phyloP scores from a whole-genome alignment of 352 stramenopile genomes.

The Pythium oligandrum region DNA sequence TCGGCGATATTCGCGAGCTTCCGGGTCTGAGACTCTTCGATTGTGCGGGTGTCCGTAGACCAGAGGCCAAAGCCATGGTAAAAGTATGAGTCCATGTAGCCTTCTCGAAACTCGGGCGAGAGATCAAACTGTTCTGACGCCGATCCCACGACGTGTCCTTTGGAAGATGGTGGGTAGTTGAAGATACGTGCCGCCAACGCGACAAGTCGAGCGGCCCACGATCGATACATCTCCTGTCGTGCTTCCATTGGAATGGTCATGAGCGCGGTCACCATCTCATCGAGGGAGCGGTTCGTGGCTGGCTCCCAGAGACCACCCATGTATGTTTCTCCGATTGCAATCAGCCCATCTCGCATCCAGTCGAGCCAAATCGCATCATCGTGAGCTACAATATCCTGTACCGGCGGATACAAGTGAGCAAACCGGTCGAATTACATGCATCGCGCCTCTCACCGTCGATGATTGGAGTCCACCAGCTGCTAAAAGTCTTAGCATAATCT shows the following conservation, averaged over 20 bases:
- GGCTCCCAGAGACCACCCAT: constrained; percentile 68
- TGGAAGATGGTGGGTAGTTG: constrained; percentile 69
- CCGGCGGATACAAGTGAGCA: not conserved
- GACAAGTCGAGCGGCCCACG: constrained; percentile 73
- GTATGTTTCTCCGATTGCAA: constrained; percentile 82
- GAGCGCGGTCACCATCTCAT: constrained; percentile 66
- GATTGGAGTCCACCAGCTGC: constrained; percentile 53
- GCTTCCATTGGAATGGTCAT: constrained; percentile 81
- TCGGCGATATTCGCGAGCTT: constrained; percentile 67
- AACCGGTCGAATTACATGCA: not conserved
- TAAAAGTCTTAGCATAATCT: constrained; percentile 71
- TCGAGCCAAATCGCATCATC: constrained; percentile 82
- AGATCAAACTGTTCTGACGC: constrained; percentile 76
- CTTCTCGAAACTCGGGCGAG: constrained; percentile 53
- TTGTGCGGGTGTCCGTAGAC: constrained; percentile 31
- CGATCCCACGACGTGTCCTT: constrained; percentile 58
- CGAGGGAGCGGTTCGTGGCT: constrained; percentile 45
- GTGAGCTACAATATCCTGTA: constrained; percentile 71
- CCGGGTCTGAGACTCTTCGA: constrained; percentile 60
- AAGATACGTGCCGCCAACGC: constrained; percentile 69
- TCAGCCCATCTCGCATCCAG: constrained; percentile 82
- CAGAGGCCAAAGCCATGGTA: constrained; percentile 77
- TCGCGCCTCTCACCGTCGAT: constrained; percentile 28
- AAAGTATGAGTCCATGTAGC: constrained; percentile 77
- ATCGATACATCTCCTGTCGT: constrained; percentile 83